Conservation (phyloP, 148 eudicot species). For the Linanthus parryae region DNA sequence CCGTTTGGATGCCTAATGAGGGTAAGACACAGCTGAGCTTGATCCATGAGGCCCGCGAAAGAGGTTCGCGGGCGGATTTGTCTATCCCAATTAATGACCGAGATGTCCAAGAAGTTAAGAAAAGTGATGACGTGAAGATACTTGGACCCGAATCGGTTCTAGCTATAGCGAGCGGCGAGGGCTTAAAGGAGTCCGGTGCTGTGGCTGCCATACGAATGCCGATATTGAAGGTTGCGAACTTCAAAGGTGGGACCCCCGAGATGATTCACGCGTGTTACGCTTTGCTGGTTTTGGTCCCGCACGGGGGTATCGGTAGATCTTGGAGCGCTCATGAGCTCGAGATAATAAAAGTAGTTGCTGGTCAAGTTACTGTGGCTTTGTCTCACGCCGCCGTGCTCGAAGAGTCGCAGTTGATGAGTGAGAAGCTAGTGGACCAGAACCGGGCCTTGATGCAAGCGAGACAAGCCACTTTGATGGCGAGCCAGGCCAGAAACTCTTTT, state of each 20-base stretch:
- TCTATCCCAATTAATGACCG: constrained; percentile 51
- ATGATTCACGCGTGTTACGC: constrained; percentile 70
- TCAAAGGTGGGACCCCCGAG: constrained; percentile 86
- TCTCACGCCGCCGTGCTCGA: constrained; percentile 87
- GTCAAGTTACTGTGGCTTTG: constrained; percentile 93
- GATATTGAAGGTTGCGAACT: constrained; percentile 64
- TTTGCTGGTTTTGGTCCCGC: constrained; percentile 67
- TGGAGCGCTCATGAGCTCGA: constrained; percentile 70
- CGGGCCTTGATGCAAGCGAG: constrained; percentile 67
- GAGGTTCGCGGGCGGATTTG: constrained; percentile 16
- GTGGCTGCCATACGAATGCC: constrained; percentile 90
- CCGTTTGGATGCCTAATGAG: constrained; percentile 94
- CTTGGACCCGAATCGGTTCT: constrained; percentile 52
- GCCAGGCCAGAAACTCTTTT: constrained; percentile 63
- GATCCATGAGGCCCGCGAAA: constrained; percentile 51
- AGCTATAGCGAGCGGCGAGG: constrained; percentile 50
- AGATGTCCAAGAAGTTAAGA: constrained; percentile 50
- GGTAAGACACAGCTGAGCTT: constrained; percentile 55
- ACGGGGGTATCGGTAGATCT: constrained; percentile 33
- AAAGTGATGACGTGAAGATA: constrained; percentile 47
- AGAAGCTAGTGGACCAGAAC: constrained; percentile 58
- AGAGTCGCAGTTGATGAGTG: constrained; percentile 74
- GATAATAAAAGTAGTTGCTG: constrained; percentile 74
- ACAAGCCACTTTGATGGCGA: constrained; percentile 72
- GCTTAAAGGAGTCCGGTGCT: constrained; percentile 42